Evolutionary conservation across 257 asterid species (phyloP), one percentile per base, ranked within the genome.

Genomic region (Fraxinus cuspidata): DNA sequence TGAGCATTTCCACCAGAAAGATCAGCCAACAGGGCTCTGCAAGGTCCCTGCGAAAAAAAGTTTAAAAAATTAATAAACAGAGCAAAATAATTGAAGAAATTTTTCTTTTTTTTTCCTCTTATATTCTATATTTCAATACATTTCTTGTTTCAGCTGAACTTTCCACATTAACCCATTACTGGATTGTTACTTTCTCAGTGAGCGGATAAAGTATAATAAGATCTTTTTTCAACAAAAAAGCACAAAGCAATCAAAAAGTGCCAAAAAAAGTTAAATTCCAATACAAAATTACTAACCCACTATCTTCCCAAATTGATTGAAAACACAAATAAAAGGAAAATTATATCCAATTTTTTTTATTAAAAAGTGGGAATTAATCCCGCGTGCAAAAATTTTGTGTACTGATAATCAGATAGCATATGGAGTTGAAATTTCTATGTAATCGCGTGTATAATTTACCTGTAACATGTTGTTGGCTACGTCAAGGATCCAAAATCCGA

Each of bases 401-500:
- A 40, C 49, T 40, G 13, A 40, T 40, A 40, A 49, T 49, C 19
- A 6, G 21, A 16, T 49, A 13, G n/a, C 58, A 53, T 18, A 53
- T 53, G 64, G 64, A 53, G 12, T 53, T 53, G 16, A 42, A 81
- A 25, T 44, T 70, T 53, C 2, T 28, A 76, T 15, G 37, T 27
- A 21, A 42, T 16, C 10, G 12, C 0, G 51, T 6, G 21, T 18
- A 79, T 44, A 42, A 3, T 37, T 63, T 38, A 92, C 99, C 95
- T 94, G 99, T 73, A 94, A 72, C 94, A 85, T 91, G 81, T 94
- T 94, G 68, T 94, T 94, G 0, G 99, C 99, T 0, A 92, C 92
- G 31, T 94, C 99, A 16, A 94, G 97, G 47, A 92, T 88, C 91
- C 97, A 94, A 82, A 94, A 94, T 2, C 99, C 99, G 29, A 91